phyloP scores from a whole-genome alignment of 1,284 basidiomycete species.

The Trametes hirsuta region DNA sequence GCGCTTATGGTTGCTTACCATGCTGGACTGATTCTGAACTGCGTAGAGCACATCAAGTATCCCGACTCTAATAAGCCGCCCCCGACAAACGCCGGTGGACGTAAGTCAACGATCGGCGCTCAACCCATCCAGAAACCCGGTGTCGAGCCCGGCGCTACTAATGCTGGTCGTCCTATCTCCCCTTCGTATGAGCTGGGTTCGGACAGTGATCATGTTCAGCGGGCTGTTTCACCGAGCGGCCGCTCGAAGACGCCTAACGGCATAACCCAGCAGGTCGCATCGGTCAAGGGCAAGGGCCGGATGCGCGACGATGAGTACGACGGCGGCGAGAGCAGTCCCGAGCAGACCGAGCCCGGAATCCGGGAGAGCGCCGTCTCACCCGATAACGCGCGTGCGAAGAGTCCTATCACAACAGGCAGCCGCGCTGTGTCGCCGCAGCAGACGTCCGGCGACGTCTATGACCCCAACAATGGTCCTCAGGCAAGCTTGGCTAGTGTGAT shows the following conservation, averaged over 20 bases:
- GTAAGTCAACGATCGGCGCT: conserved; percentile 45
- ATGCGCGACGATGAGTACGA: conserved; percentile 60
- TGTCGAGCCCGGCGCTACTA: conserved; percentile 45
- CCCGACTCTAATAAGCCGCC: conserved; percentile 68
- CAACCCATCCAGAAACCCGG: conserved; percentile 30
- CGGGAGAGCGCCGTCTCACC: conserved; percentile 59
- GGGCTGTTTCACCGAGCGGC: conserved; percentile 65
- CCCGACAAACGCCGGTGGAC: conserved; percentile 42
- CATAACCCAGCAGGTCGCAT: conserved; percentile 30
- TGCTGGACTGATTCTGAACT: conserved; percentile 5
- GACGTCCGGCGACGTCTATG: conserved; percentile 37
- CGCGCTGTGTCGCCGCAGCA: conserved; percentile 60
- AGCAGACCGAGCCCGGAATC: conserved; percentile 42
- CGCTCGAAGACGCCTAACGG: conserved; percentile 50
- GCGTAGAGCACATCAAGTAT: conserved; percentile 90
- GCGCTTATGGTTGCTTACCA: conserved; percentile 9
- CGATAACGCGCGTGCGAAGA: conserved; percentile 59
- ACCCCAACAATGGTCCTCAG: conserved; percentile 37
- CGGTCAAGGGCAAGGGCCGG: conserved; percentile 49
- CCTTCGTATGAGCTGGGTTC: conserved; percentile 46
- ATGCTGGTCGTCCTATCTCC: conserved; percentile 47
- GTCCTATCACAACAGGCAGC: conserved; percentile 47
- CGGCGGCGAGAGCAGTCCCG: conserved; percentile 52
- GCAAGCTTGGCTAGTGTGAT: conserved; percentile 58
- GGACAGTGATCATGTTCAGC: conserved; percentile 60